Percentiles rank a stretch among this genome's conserved stretches.
These are phyloP conservation scores for Phytopythium aichiense DNA, from an alignment of 352 stramenopile genomes.

Conservation along the genomic window DNA sequence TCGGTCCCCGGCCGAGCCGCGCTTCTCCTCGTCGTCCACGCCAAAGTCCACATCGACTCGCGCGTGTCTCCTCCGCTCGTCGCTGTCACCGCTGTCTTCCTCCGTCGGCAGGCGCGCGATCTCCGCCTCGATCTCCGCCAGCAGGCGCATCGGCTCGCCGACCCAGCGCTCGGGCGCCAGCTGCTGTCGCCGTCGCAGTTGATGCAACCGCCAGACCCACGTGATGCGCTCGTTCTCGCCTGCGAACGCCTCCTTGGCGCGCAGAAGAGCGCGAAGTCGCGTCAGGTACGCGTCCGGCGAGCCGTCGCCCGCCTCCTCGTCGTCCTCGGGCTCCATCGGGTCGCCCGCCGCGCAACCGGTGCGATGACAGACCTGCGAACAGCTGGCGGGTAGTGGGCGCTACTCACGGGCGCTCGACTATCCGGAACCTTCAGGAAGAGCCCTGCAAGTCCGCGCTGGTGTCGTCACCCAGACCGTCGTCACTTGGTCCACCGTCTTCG, in stretches of 20 bases:
- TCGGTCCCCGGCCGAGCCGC: slow-evolving; percentile 9
- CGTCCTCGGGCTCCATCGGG: background rate
- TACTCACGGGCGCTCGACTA: too few relatives aligned
- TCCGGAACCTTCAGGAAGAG: too few relatives aligned
- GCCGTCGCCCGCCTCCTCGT: slow-evolving; percentile 5
- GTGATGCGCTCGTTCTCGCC: slow-evolving; percentile 32
- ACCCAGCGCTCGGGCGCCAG: slow-evolving; percentile 18
- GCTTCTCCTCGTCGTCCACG: background rate
- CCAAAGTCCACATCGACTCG: background rate
- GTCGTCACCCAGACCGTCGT: too few relatives aligned
- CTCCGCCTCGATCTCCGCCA: slow-evolving; percentile 26
- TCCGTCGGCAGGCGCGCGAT: slow-evolving; percentile 25
- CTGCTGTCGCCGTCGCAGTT: slow-evolving; percentile 29
- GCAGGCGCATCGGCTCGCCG: slow-evolving; percentile 15
- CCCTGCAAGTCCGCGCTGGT: too few relatives aligned
- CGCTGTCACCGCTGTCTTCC: background rate
- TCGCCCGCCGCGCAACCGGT: too few relatives aligned
- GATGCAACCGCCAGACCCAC: slow-evolving; percentile 33
- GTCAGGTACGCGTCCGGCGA: slow-evolving; percentile 20
- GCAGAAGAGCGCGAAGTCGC: slow-evolving; percentile 21
- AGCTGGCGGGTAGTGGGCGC: too few relatives aligned
- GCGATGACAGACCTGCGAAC: too few relatives aligned
- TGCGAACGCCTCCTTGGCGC: slow-evolving; percentile 14
- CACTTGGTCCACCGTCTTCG: too few relatives aligned
- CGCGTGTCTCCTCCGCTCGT: background rate